Evolutionary conservation across 768 basidiomycete genomes (phyloP).

Genomic region (Phylloporus arenicola): DNA sequence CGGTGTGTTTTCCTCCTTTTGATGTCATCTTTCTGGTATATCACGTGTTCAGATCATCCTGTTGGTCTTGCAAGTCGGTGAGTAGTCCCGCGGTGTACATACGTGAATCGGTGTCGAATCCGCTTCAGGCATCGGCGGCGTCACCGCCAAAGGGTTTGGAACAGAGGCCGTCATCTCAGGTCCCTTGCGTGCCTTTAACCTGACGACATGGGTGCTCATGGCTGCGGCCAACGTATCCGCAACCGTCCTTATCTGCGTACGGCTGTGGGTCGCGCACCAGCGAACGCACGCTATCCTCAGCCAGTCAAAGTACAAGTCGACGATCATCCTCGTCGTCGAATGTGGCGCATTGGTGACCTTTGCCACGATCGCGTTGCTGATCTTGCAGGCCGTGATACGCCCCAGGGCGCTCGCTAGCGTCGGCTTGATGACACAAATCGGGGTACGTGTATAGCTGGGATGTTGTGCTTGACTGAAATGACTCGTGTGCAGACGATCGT

Average conservation of each 20-base stretch:
- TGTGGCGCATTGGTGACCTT: slow-evolving; percentile 19
- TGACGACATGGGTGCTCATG: slow-evolving; percentile 16
- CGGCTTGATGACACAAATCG: slow-evolving; percentile 17
- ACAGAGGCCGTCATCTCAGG: background rate
- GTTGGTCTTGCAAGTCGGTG: slow-evolving; percentile 10
- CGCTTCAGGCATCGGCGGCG: slow-evolving; percentile 6
- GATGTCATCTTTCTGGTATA: background rate
- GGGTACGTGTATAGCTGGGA: background rate
- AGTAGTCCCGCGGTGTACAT: background rate
- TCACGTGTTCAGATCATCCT: slow-evolving; percentile 5
- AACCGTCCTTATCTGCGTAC: slow-evolving; percentile 14
- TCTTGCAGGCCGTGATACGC: slow-evolving; percentile 3
- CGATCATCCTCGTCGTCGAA: slow-evolving; percentile 15
- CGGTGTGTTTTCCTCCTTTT: slow-evolving; percentile 6
- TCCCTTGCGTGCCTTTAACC: background rate
- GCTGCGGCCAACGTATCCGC: slow-evolving; percentile 13
- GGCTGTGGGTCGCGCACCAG: slow-evolving; percentile 12
- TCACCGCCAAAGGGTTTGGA: slow-evolving; percentile 8
- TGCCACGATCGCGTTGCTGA: slow-evolving; percentile 11
- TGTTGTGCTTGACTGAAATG: background rate
- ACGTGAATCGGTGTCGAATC: background rate
- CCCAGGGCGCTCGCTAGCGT: slow-evolving; percentile 11
- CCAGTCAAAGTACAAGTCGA: slow-evolving; percentile 15
- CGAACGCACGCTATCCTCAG: background rate
- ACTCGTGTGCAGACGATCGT: slow-evolving; percentile 6